phyloP scores from a whole-genome alignment of 2,329 filamentous ascomycete species.

The Calonectria hawksworthii region DNA sequence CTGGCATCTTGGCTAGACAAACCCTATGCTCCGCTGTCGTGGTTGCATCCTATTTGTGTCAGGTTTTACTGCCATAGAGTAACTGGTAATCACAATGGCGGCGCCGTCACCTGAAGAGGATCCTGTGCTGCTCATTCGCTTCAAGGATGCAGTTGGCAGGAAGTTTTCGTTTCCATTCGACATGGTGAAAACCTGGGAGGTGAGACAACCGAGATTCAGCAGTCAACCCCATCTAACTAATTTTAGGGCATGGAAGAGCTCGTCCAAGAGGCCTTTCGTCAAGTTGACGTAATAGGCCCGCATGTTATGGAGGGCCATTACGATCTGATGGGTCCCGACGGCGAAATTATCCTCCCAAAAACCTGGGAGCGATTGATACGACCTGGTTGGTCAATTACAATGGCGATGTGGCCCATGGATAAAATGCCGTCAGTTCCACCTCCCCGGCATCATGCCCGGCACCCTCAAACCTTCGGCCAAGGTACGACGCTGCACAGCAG shows the following conservation, averaged over 20 bases:
- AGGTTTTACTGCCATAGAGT: too few relatives aligned
- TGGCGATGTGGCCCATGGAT: not conserved
- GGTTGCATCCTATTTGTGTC: too few relatives aligned
- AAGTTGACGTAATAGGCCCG: not conserved
- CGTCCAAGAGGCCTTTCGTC: not conserved
- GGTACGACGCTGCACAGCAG: too few relatives aligned
- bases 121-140: not conserved
- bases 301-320: not conserved
- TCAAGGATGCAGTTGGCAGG: not conserved
- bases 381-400: not conserved
- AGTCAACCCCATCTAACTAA: not conserved
- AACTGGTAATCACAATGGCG: too few relatives aligned
- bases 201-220: not conserved
- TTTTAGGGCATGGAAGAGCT: not conserved
- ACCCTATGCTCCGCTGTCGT: too few relatives aligned
- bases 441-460: too few relatives aligned
- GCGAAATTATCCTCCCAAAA: not conserved
- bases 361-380: not conserved
- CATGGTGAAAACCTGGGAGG: not conserved
- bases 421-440: too few relatives aligned
- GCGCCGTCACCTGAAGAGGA: not conserved
- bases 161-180: not conserved
- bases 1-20: too few relatives aligned
- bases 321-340: not conserved
- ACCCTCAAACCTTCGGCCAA: too few relatives aligned